phyloP scores from a whole-genome alignment of 108 stramenopile genomes.

The Schizochytrium sp. region DNA sequence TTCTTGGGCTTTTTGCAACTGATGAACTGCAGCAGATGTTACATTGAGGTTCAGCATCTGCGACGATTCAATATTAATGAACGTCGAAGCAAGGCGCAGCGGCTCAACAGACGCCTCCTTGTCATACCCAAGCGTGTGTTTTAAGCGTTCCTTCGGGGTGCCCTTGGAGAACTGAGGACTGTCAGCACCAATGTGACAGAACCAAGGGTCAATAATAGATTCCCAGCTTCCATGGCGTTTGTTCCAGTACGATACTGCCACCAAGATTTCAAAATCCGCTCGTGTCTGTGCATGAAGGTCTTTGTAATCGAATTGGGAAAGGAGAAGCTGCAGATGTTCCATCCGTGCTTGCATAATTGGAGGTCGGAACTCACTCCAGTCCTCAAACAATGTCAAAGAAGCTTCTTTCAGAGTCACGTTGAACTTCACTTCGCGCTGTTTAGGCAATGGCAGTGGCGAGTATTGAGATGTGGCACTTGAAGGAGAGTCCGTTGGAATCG shows the following conservation, averaged over 20 bases:
- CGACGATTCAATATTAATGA: background rate
- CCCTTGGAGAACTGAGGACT: background rate
- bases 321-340: background rate
- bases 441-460: background rate
- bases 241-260: slow-evolving; percentile 16
- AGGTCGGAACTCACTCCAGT: slow-evolving; percentile 38
- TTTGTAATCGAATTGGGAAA: background rate
- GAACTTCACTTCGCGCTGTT: slow-evolving; percentile 13
- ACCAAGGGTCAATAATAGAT: slow-evolving; percentile 49
- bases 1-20: slow-evolving; percentile 11
- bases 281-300: slow-evolving; percentile 4
- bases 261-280: background rate
- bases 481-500: background rate
- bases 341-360: slow-evolving; percentile 23
- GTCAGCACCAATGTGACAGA: background rate
- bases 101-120: slow-evolving; percentile 40
- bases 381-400: background rate
- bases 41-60: slow-evolving; percentile 56
- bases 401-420: background rate
- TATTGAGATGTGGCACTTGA: background rate
- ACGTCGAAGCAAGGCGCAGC: background rate
- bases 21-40: slow-evolving; percentile 21
- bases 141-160: background rate
- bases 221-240: slow-evolving; percentile 15
- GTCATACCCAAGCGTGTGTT: background rate